Evolutionary conservation across 352 stramenopile species (phyloP).

Genomic region (Phytophthora syringae): DNA sequence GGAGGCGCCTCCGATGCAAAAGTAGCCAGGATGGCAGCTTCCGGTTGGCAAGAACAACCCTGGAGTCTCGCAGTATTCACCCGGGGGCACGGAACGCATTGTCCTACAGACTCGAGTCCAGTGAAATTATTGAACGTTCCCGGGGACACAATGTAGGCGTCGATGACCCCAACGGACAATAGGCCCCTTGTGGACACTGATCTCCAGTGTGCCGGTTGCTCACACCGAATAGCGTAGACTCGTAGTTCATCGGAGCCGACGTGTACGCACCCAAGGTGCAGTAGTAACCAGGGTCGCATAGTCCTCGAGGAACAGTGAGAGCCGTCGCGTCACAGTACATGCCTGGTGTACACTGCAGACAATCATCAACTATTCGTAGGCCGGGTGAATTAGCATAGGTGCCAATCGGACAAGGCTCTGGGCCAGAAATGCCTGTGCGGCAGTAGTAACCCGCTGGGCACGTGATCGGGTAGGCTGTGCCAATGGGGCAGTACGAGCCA

Average conservation of each 20-base stretch:
- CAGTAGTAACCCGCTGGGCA: conserved; percentile 91
- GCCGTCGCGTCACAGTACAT: conserved; percentile 92
- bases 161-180: conserved; percentile 74
- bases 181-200: conserved; percentile 71
- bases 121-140: conserved; percentile 81
- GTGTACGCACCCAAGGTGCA: conserved; percentile 90
- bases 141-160: conserved; percentile 64
- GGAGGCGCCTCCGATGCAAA: conserved; percentile 65
- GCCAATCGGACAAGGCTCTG: conserved; percentile 90
- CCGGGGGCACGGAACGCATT: conserved; percentile 87
- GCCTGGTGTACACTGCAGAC: conserved; percentile 85
- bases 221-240: conserved; percentile 69
- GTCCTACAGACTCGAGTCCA: conserved; percentile 60
- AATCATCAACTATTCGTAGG: conserved; percentile 86
- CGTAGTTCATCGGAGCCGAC: conserved; percentile 86
- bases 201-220: conserved; percentile 69
- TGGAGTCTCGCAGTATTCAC: conserved; percentile 79
- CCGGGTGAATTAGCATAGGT: conserved; percentile 87
- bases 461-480: conserved; percentile 58
- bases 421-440: conserved; percentile 72
- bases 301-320: conserved; percentile 72
- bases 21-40: conserved; percentile 82
- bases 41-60: conserved; percentile 72
- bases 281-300: conserved; percentile 92
- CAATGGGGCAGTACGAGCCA: conserved; percentile 71